Percentiles rank a stretch among this genome's conserved stretches.
Conservation (phyloP, 2,329 filamentous ascomycete species). For the Trichothecium sympodiale region DNA sequence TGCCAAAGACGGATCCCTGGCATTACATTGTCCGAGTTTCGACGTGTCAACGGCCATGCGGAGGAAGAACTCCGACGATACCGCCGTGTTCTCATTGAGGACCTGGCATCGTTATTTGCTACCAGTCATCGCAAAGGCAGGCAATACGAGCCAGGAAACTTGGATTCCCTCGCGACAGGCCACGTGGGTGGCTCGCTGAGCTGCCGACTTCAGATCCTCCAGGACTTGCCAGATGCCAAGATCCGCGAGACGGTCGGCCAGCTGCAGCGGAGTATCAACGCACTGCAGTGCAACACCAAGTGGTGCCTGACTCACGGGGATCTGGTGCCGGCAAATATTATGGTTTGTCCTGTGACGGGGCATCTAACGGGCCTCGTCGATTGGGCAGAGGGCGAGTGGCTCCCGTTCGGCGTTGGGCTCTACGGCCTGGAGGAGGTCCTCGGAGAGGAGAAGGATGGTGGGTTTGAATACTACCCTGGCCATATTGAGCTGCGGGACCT, state of each 20-base stretch:
- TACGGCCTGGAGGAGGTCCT: constrained; percentile 52
- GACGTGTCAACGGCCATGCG: constrained; percentile 2
- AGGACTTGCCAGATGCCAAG: constrained; percentile 20
- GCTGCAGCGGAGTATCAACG: constrained; percentile 16
- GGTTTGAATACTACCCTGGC: constrained; percentile 31
- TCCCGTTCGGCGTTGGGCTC: constrained; percentile 48
- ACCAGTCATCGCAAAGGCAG: constrained; percentile 19
- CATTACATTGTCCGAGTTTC: constrained; percentile 23
- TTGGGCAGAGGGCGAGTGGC: constrained; percentile 51
- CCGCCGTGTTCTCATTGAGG: constrained; percentile 22
- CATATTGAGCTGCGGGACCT: constrained; percentile 28
- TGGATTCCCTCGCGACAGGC: constrained; percentile 10
- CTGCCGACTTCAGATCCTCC: constrained; percentile 26
- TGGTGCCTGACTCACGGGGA: constrained; percentile 52
- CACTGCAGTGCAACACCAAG: constrained; percentile 30
- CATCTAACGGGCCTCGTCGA: constrained; percentile 44
- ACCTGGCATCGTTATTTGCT: constrained; percentile 30
- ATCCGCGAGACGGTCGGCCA: constrained; percentile 13
- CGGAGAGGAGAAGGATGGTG: constrained; percentile 27
- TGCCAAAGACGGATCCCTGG: constrained; percentile 29
- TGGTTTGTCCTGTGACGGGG: constrained; percentile 33
- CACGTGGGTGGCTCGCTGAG: constrained; percentile 28
- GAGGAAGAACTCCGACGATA: constrained; percentile 4
- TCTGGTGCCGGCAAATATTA: constrained; percentile 44
- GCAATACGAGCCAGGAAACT: not conserved